phyloP scores from a whole-genome alignment of 805 yeast genomes.

The Saturnispora serradocipensis region DNA sequence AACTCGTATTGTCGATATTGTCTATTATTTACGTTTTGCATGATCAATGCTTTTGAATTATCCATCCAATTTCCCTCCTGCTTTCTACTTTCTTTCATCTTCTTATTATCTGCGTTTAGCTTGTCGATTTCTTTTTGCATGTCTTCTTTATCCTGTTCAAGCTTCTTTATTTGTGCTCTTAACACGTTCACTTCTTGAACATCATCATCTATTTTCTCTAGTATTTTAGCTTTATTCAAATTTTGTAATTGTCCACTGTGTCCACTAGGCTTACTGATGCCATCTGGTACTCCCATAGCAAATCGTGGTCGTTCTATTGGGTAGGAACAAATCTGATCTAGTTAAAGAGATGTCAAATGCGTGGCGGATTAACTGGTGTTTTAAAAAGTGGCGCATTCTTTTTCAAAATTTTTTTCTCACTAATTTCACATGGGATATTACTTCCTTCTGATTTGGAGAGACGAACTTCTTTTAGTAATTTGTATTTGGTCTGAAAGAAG shows the following conservation, averaged over 20 bases:
- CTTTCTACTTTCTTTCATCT: conserved; percentile 1
- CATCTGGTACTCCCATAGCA: background rate
- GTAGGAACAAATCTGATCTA: background rate
- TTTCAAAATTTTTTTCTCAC: background rate
- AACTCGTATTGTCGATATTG: conserved; percentile 56
- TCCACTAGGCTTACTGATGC: background rate
- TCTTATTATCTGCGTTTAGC: conserved; percentile 8
- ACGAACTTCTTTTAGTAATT: background rate
- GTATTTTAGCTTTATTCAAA: conserved; percentile 24
- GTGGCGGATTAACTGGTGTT: background rate
- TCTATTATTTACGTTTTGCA: conserved; percentile 21
- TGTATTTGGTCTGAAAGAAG: background rate
- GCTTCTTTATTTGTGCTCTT: conserved; percentile 23
- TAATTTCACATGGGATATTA: background rate
- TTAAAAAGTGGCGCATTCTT: background rate
- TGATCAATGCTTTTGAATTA: conserved; percentile 15
- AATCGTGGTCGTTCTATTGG: background rate
- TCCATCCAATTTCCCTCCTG: conserved; percentile 17
- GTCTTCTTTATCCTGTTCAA: conserved; percentile 10
- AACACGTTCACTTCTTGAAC: conserved; percentile 33
- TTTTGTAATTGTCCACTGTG: conserved; percentile 19
- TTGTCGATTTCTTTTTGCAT: background rate
- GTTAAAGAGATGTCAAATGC: background rate
- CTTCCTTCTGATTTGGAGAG: background rate
- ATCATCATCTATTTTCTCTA: conserved; percentile 36